These are phyloP conservation scores for Bipolaris zeicola DNA, from an alignment of 2,329 filamentous ascomycete species.

Conservation along the genomic window DNA sequence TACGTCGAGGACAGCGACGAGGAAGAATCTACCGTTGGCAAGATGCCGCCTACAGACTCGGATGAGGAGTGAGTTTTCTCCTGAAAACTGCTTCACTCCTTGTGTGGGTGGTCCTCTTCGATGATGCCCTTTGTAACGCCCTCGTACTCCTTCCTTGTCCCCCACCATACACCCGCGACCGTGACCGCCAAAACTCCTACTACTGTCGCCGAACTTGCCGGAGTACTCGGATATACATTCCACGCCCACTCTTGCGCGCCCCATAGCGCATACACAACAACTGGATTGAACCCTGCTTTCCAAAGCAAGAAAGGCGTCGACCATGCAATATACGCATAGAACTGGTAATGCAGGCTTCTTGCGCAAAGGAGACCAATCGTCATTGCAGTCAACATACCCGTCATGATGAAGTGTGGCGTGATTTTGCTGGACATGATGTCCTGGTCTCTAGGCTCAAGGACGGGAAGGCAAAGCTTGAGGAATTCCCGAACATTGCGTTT, in stretches of 20 bases:
- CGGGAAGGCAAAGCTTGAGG: slow-evolving; percentile 53
- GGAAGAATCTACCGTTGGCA: slow-evolving; percentile 79
- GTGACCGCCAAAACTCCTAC: slow-evolving; percentile 73
- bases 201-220: slow-evolving; percentile 67
- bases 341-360: slow-evolving; percentile 90
- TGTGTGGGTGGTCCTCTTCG: slow-evolving; percentile 38
- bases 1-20: slow-evolving; percentile 71
- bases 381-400: slow-evolving; percentile 76
- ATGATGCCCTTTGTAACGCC: slow-evolving; percentile 39
- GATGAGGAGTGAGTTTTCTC: slow-evolving; percentile 59
- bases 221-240: slow-evolving; percentile 89
- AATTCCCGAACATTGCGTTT: slow-evolving; percentile 64
- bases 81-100: slow-evolving; percentile 29
- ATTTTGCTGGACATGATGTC: slow-evolving; percentile 62
- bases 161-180: slow-evolving; percentile 67
- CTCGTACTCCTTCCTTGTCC: slow-evolving; percentile 55
- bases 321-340: slow-evolving; percentile 92
- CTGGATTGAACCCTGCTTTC: slow-evolving; percentile 71
- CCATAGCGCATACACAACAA: slow-evolving; percentile 73
- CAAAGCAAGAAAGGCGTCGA: slow-evolving; percentile 85
- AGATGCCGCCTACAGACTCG: slow-evolving; percentile 82
- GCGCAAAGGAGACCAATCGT: slow-evolving; percentile 83
- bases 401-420: slow-evolving; percentile 75
- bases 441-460: slow-evolving; percentile 56
- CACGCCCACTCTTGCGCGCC: slow-evolving; percentile 86